These are phyloP conservation scores for Wickerhamomyces silvicola DNA, from an alignment of 805 yeast genomes.

Conservation along the genomic window DNA sequence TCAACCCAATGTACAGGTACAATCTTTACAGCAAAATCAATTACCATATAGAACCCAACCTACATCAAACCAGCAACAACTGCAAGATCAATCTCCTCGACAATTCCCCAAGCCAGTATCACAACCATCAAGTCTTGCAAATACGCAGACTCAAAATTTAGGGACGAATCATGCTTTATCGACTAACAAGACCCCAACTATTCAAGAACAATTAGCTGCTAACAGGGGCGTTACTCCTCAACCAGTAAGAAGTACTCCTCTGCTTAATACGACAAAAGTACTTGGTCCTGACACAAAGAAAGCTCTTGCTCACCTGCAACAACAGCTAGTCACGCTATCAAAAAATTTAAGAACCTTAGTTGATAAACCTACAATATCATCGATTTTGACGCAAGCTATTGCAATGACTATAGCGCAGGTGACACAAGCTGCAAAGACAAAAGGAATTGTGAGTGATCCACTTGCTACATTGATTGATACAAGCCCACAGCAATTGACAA, in stretches of 20 bases:
- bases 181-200: constrained; percentile 17
- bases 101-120: constrained; percentile 4
- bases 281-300: constrained; percentile 38
- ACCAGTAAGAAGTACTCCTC: constrained; percentile 25
- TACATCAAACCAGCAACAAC: constrained; percentile 1
- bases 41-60: background rate
- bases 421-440: constrained; percentile 79
- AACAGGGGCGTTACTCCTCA: constrained; percentile 23
- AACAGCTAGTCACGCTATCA: constrained; percentile 74
- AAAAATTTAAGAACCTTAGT: constrained; percentile 64
- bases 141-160: too few species aligned
- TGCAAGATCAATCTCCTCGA: constrained; percentile 1
- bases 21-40: background rate
- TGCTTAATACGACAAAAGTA: constrained; percentile 22
- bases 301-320: constrained; percentile 77
- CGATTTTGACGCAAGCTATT: constrained; percentile 79
- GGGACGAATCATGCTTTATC: too few species aligned
- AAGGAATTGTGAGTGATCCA: constrained; percentile 75
- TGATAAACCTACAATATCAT: constrained; percentile 78
- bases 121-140: too few species aligned
- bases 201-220: constrained; percentile 26
- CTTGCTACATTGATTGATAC: constrained; percentile 70
- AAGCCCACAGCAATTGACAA: constrained; percentile 75
- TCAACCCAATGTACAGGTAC: background rate
- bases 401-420: constrained; percentile 92